phyloP scores from a whole-genome alignment of 345 rosid species.

The Cardamine chenopodiifolia region DNA sequence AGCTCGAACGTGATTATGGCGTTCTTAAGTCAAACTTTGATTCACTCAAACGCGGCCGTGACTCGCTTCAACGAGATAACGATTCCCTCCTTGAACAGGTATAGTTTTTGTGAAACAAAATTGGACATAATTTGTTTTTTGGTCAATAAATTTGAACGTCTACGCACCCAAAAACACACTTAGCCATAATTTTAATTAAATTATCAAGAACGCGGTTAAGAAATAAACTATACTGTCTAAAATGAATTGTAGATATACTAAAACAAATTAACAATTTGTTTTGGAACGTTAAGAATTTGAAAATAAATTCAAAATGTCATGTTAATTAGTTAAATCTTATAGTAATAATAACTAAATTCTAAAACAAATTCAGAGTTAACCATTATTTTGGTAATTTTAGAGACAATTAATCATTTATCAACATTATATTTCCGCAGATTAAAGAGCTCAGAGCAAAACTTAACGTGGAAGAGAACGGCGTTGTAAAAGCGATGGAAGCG shows the following conservation, averaged over 20 bases:
- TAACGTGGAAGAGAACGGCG: conserved; percentile 25
- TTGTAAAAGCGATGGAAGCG: not conserved
- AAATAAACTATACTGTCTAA: not conserved
- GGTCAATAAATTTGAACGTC: not conserved
- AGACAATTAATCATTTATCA: not conserved
- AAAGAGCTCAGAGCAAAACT: conserved; percentile 40
- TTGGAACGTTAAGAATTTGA: not conserved
- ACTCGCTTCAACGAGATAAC: conserved; percentile 71
- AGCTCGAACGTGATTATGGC: conserved; percentile 72
- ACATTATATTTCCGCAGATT: conserved; percentile 20
- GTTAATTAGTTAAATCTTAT: not conserved
- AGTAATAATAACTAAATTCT: not conserved
- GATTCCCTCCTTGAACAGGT: conserved; percentile 83
- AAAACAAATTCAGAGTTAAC: not conserved
- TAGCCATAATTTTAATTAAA: not conserved
- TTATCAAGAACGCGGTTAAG: not conserved
- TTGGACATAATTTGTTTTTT: not conserved
- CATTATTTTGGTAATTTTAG: not conserved
- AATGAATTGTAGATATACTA: not conserved
- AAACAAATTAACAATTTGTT: not conserved
- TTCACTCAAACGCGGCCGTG: conserved; percentile 61
- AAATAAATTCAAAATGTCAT: not conserved
- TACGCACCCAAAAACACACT: not conserved
- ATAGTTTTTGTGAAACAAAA: not conserved
- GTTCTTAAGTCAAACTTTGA: conserved; percentile 65